A percentile compares a stretch with the other conserved stretches of the same genome.
Evolutionary conservation across 495 filamentous ascomycete genomes (phyloP).

Genomic region (Talaromyces thailandensis): DNA sequence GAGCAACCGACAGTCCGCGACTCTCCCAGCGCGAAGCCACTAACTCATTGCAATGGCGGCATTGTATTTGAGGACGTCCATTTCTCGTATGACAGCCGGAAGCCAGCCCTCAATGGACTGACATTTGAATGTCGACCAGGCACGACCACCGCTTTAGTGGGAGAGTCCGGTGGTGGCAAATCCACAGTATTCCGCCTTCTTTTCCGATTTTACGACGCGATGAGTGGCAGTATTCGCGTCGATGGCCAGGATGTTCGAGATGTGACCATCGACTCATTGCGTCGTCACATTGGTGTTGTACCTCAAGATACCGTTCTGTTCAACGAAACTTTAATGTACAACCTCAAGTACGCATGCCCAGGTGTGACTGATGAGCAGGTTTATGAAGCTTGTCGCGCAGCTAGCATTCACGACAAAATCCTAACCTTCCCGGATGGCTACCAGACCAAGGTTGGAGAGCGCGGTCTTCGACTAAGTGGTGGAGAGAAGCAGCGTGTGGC

Average conservation of each 20-base stretch:
- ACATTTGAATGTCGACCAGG: constrained; percentile 77
- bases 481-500: constrained; percentile 97
- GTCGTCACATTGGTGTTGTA: constrained; percentile 85
- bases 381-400: constrained; percentile 78
- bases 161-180: constrained; percentile 93
- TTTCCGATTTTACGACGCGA: constrained; percentile 88
- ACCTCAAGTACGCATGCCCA: constrained; percentile 89
- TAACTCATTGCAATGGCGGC: constrained; percentile 63
- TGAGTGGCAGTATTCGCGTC: constrained; percentile 67
- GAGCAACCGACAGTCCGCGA: constrained; percentile 87
- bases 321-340: constrained; percentile 97
- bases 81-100: constrained; percentile 83
- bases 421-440: constrained; percentile 88
- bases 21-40: constrained; percentile 38
- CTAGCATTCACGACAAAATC: constrained; percentile 95
- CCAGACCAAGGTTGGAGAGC: constrained; percentile 86
- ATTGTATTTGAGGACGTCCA: constrained; percentile 80
- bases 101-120: constrained; percentile 74
- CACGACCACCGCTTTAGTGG: constrained; percentile 91
- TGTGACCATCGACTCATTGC: constrained; percentile 87
- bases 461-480: constrained; percentile 83
- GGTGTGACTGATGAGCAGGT: constrained; percentile 79
- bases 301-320: constrained; percentile 95
- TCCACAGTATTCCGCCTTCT: constrained; percentile 94
- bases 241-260: constrained; percentile 79